Conservation (phyloP, 2,329 filamentous ascomycete species). For the Ophiostoma sp. region DNA sequence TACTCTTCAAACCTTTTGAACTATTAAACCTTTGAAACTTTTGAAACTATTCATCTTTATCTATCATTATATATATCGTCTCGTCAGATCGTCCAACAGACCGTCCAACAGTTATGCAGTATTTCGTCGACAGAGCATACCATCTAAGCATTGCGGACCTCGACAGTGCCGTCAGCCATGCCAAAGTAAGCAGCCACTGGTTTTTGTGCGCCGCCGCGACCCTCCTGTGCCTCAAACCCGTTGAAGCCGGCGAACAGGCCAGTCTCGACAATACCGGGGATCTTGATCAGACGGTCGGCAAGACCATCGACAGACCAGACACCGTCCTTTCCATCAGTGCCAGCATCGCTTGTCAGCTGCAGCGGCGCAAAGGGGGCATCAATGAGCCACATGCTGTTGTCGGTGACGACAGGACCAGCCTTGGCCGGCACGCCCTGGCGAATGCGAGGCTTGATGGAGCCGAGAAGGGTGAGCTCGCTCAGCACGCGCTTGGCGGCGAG, state of each 20-base stretch:
- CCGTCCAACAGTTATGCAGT: background rate
- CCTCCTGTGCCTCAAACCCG: constrained; percentile 58
- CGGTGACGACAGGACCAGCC: constrained; percentile 72
- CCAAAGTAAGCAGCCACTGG: constrained; percentile 94
- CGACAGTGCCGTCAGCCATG: constrained; percentile 68
- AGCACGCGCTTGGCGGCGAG: constrained; percentile 75
- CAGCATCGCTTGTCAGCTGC: constrained; percentile 45
- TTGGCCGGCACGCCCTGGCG: constrained; percentile 66
- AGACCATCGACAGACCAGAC: constrained; percentile 76
- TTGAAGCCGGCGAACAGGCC: constrained; percentile 83
- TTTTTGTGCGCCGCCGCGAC: constrained; percentile 70
- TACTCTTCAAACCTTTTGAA: background rate
- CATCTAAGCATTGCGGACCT: constrained; percentile 38
- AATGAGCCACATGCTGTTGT: constrained; percentile 84
- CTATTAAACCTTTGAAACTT: background rate
- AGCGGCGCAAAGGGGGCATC: constrained; percentile 83
- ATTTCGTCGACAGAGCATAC: background rate
- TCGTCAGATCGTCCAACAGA: background rate
- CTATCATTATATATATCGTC: background rate
- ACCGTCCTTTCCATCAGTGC: constrained; percentile 53
- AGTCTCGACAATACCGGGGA: constrained; percentile 85
- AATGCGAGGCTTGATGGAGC: constrained; percentile 64
- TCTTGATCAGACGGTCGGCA: constrained; percentile 67
- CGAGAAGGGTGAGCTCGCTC: constrained; percentile 64
- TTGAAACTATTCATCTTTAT: background rate